Base-by-base conservation (phyloP, 441 rosid species). In the Jatropha multifida region DNA sequence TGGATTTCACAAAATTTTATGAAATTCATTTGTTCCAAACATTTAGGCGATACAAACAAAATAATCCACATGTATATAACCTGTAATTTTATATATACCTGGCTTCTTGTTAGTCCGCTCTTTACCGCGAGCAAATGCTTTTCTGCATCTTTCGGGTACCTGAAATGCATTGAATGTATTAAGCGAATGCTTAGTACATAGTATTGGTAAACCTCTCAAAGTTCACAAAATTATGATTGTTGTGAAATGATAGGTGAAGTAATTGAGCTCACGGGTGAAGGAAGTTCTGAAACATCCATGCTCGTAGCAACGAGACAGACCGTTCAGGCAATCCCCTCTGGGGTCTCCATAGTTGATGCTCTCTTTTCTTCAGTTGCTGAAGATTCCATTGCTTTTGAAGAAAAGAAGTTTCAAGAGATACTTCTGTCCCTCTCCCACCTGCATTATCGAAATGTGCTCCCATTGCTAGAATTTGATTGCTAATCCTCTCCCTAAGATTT, bases 231-330 rank as follows among this genome's bases (percentile, higher is more conserved):
- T 23, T 32, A 32, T 32, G 32, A 32, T 32, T 32, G 20, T 7
- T 17, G 20, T 59, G 11, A 59, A 20, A 59, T 59, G 12, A 8
- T 59, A 59, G 23, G 10, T 3, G 4, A 14, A 2, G 26, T 2
- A 59, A 76, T 51, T 64, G 41, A 65, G 61, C 88, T 86, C 75
- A 91, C 99, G 98, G 99, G 78, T 95, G 98, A 83, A 93, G 98
- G 66, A 95, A 95, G 88, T 95, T 92, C 69, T 95, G 92, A 83
- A 95, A 95, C 99, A 95, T 93, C 99, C 99, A 95, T 10, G 92
- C 83, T 0, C 99, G 90, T 26, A 95, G 81, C 67, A 92, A 93
- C 0, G 94, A 87, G 41, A 95, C 97, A 2, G 99, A 93, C 79
- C 86, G 90, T 74, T 95, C 97, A 0, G 99, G 98, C 74, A 93